Evolutionary conservation across 805 yeast genomes (phyloP).

Genomic region (Candida endomychidarum): DNA sequence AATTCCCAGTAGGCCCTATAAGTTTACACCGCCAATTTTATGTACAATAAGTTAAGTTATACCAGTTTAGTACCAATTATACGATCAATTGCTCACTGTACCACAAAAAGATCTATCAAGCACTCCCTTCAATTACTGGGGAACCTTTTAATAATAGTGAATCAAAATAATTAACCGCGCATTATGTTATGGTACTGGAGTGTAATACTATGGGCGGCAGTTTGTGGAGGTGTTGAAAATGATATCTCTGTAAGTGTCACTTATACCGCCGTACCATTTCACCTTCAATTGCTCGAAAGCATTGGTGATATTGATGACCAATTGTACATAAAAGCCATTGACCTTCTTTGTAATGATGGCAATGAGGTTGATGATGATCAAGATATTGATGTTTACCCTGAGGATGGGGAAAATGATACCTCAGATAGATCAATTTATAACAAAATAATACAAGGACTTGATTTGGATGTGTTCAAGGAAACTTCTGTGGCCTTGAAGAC

Average conservation of each 20-base stretch:
- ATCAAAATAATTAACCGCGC: neutral
- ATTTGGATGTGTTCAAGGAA: conserved; percentile 13
- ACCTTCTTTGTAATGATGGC: conserved; percentile 12
- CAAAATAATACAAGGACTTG: conserved; percentile 5
- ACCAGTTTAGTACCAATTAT: too few relatives aligned
- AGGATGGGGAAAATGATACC: conserved; percentile 1
- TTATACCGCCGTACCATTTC: conserved; percentile 22
- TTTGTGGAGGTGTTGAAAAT: neutral
- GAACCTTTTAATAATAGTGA: neutral
- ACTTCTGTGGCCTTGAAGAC: conserved; percentile 43
- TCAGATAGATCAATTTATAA: conserved; percentile 10
- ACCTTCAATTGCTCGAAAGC: conserved; percentile 44
- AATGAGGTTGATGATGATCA: conserved; percentile 11
- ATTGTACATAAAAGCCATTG: conserved; percentile 33
- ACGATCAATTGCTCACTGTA: neutral
- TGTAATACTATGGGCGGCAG: neutral
- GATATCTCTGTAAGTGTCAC: neutral
- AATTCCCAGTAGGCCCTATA: neutral
- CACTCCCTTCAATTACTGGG: neutral
- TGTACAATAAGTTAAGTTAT: too few relatives aligned
- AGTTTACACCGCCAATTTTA: too few relatives aligned
- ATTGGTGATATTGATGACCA: conserved; percentile 34
- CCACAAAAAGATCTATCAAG: neutral
- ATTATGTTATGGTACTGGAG: conserved; percentile 2
- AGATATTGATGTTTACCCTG: conserved; percentile 7